A percentile compares a stretch with the other conserved stretches of the same genome.
phyloP scores from a whole-genome alignment of 352 stramenopile genomes.

The Hyaloperonospora arabidopsidis region DNA sequence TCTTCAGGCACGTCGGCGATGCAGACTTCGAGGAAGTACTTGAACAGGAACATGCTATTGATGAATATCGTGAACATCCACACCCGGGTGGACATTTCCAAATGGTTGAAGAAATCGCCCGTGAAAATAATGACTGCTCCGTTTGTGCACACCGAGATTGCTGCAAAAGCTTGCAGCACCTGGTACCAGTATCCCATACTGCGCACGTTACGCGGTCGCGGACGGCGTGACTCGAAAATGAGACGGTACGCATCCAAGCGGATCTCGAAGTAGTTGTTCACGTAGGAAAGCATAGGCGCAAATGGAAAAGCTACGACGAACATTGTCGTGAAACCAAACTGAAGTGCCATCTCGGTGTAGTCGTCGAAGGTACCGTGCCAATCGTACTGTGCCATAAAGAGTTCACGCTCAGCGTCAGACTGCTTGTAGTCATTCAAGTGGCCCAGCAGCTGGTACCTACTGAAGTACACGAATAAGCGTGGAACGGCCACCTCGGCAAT shows the following conservation, averaged over 20 bases:
- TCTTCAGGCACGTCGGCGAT: constrained; percentile 71
- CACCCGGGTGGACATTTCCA: constrained; percentile 45
- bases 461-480: constrained; percentile 65
- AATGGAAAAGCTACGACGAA: constrained; percentile 91
- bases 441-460: constrained; percentile 54
- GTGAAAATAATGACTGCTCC: constrained; percentile 90
- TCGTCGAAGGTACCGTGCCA: constrained; percentile 87
- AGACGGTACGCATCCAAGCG: constrained; percentile 85
- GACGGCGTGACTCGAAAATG: constrained; percentile 68
- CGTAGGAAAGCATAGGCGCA: constrained; percentile 84
- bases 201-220: constrained; percentile 69
- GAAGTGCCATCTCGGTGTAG: constrained; percentile 89
- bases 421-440: constrained; percentile 38
- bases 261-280: constrained; percentile 92
- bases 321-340: constrained; percentile 85
- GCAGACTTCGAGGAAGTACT: constrained; percentile 61
- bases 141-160: constrained; percentile 90
- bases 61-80: constrained; percentile 82
- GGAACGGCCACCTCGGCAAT: constrained; percentile 70
- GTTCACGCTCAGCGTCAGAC: constrained; percentile 55
- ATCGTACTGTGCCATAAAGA: constrained; percentile 78
- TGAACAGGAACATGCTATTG: constrained; percentile 77
- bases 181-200: constrained; percentile 91
- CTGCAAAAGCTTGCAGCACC: constrained; percentile 84
- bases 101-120: constrained; percentile 61